phyloP scores from a whole-genome alignment of 371 early-diverging fungal genomes.

The Haplosporangium sp. region DNA sequence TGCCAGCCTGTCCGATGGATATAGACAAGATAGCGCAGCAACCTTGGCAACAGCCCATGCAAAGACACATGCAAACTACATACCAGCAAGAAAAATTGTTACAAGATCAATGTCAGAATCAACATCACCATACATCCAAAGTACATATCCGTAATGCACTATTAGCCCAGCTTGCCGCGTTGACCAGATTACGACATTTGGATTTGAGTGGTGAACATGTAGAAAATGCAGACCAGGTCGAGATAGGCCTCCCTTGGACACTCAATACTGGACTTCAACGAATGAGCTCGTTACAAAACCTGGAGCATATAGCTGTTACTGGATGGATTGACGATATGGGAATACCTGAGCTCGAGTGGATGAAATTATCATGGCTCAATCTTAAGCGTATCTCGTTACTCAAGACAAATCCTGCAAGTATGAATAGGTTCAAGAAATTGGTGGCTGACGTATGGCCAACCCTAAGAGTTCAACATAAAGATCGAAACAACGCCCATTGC shows the following conservation, averaged over 20 bases:
- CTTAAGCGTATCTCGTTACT: conserved; percentile 17
- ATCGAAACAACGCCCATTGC: conserved; percentile 15
- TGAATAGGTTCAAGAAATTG: conserved; percentile 11
- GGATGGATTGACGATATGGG: conserved; percentile 42
- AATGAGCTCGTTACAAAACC: conserved; percentile 3
- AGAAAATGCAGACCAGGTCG: conserved; percentile 21
- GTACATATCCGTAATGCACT: conserved; percentile 13
- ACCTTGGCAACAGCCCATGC: background rate
- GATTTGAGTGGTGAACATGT: conserved; percentile 41
- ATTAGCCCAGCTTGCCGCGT: conserved; percentile 16
- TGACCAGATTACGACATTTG: conserved; percentile 21
- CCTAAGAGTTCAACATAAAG: conserved; percentile 28
- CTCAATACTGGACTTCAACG: conserved; percentile 15
- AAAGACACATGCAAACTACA: background rate
- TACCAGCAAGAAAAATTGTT: background rate
- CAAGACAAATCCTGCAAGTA: conserved; percentile 9
- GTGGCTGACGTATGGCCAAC: conserved; percentile 21
- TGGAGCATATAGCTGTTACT: conserved; percentile 32
- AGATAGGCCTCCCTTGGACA: conserved; percentile 32
- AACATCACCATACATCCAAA: background rate
- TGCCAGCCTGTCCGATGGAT: too few species aligned
- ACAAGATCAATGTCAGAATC: background rate
- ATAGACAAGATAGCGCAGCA: background rate
- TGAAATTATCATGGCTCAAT: conserved; percentile 28
- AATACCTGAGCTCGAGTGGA: conserved; percentile 23